These are phyloP conservation scores for Pyrenophora tritici-repentis DNA, from an alignment of 2,329 filamentous ascomycete genomes.

Conservation along the genomic window DNA sequence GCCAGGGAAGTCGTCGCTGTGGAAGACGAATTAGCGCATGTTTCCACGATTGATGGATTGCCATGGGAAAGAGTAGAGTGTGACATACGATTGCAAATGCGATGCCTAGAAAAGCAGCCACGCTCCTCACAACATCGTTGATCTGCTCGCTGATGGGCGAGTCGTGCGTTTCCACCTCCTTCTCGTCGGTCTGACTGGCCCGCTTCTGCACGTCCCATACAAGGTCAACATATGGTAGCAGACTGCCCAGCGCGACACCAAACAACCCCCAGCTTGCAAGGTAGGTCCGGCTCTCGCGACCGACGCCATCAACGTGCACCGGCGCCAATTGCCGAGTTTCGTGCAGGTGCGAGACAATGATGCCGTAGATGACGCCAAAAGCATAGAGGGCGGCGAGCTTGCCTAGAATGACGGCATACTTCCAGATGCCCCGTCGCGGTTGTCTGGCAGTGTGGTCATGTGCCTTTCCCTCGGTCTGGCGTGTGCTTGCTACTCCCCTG, in stretches of 20 bases:
- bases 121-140: slow-evolving; percentile 71
- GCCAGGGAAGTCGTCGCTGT: slow-evolving; percentile 87
- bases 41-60: background rate
- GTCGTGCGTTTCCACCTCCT: slow-evolving; percentile 40
- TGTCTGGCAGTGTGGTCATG: slow-evolving; percentile 13
- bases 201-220: slow-evolving; percentile 66
- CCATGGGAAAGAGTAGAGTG: background rate
- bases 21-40: slow-evolving; percentile 8
- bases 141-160: slow-evolving; percentile 66
- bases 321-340: slow-evolving; percentile 68
- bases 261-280: slow-evolving; percentile 80
- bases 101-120: slow-evolving; percentile 74
- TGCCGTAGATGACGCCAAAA: slow-evolving; percentile 81
- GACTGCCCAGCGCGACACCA: slow-evolving; percentile 75
- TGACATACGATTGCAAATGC: slow-evolving; percentile 79
- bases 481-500: slow-evolving; percentile 13
- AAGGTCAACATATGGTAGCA: slow-evolving; percentile 83
- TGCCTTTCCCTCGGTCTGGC: background rate
- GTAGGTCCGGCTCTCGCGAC: slow-evolving; percentile 67
- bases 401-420: slow-evolving; percentile 59
- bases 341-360: slow-evolving; percentile 79
- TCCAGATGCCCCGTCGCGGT: slow-evolving; percentile 28
- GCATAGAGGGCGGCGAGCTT: slow-evolving; percentile 71
- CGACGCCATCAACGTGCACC: slow-evolving; percentile 63
- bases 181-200: slow-evolving; percentile 14